Evolutionary conservation across 352 stramenopile species (phyloP).

Genomic region (Globisporangium orthogonon): DNA sequence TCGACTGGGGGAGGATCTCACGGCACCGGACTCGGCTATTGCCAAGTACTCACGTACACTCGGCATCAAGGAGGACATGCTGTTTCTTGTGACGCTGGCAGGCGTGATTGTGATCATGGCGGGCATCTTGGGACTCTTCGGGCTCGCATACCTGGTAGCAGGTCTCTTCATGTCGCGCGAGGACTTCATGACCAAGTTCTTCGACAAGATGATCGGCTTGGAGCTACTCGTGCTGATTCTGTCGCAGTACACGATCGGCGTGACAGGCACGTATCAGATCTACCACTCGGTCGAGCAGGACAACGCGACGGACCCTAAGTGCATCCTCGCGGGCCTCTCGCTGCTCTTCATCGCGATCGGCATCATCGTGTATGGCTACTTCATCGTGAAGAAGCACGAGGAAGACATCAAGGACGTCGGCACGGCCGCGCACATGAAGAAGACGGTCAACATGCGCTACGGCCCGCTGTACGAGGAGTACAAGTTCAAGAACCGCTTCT

Average conservation of each 20-base stretch:
- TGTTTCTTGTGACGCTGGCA: slow-evolving; percentile 75
- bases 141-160: slow-evolving; percentile 41
- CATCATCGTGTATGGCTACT: slow-evolving; percentile 74
- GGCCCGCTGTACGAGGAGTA: slow-evolving; percentile 84
- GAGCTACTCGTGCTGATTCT: slow-evolving; percentile 69
- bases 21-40: slow-evolving; percentile 39
- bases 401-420: slow-evolving; percentile 72
- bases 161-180: slow-evolving; percentile 64
- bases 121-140: slow-evolving; percentile 53
- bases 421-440: slow-evolving; percentile 71
- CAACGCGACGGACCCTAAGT: slow-evolving; percentile 53
- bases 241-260: slow-evolving; percentile 82
- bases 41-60: slow-evolving; percentile 66
- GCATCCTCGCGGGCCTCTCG: slow-evolving; percentile 45
- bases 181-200: slow-evolving; percentile 70
- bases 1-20: slow-evolving; percentile 11
- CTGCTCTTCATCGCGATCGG: slow-evolving; percentile 62
- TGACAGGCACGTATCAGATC: slow-evolving; percentile 82
- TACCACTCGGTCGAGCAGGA: slow-evolving; percentile 64
- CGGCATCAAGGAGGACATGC: slow-evolving; percentile 71
- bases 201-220: slow-evolving; percentile 81
- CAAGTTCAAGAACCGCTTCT: slow-evolving; percentile 85
- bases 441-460: slow-evolving; percentile 76
- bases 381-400: slow-evolving; percentile 70
- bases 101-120: slow-evolving; percentile 74